A percentile compares a stretch with the other conserved stretches of the same genome.
Conservation (phyloP, 192 early-diverging fungal genomes). For the Umbelopsis sp. region DNA sequence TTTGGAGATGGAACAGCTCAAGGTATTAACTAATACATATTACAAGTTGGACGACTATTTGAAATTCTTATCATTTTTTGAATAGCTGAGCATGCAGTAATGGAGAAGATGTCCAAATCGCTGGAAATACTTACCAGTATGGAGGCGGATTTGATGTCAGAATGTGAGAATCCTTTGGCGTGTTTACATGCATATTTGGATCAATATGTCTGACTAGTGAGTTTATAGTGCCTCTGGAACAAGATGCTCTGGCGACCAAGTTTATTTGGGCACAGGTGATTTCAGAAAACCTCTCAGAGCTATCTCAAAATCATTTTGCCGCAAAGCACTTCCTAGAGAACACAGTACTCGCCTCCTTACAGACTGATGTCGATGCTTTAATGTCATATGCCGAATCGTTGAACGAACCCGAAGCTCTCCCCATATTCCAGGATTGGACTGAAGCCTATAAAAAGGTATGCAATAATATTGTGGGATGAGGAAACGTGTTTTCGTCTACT, state of each 20-base stretch:
- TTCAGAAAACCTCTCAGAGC: constrained; percentile 61
- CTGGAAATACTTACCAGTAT: constrained; percentile 54
- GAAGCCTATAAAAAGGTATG: constrained; percentile 38
- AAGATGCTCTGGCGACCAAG: constrained; percentile 54
- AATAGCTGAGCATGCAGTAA: constrained; percentile 25
- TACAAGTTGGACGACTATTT: too few species aligned
- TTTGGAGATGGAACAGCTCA: constrained; percentile 20
- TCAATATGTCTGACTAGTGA: not conserved
- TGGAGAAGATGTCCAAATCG: constrained; percentile 34
- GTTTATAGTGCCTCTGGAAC: constrained; percentile 37
- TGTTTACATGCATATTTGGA: not conserved
- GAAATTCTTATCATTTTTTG: not conserved
- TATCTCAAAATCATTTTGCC: constrained; percentile 66
- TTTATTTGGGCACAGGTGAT: constrained; percentile 65
- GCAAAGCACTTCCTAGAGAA: constrained; percentile 60
- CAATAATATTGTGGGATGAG: not conserved
- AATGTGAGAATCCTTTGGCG: constrained; percentile 29
- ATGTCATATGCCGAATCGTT: constrained; percentile 24
- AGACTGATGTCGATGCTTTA: constrained; percentile 50
- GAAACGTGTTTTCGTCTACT: not conserved
- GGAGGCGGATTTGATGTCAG: constrained; percentile 50
- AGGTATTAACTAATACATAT: constrained; percentile 12
- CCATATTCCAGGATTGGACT: constrained; percentile 46
- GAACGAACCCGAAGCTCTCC: constrained; percentile 28
- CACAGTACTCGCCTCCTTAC: constrained; percentile 55